Conservation (phyloP, 495 filamentous ascomycete species). For the Xylaria acuta region DNA sequence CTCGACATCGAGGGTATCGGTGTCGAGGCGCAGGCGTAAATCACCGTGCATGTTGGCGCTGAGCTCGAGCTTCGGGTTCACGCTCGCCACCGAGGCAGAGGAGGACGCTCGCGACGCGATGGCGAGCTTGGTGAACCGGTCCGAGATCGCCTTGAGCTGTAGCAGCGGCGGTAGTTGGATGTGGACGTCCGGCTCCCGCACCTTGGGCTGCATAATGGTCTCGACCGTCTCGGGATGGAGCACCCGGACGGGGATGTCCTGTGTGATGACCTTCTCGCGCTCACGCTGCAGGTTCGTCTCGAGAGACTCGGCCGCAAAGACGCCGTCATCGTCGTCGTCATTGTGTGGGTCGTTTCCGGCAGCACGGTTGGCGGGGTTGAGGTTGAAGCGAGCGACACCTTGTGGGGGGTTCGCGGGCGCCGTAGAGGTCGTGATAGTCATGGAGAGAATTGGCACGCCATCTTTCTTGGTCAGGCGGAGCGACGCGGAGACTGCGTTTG, state of each 20-base stretch:
- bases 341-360: slow-evolving; percentile 27
- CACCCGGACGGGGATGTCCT: slow-evolving; percentile 93
- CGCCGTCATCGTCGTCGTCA: slow-evolving; percentile 48
- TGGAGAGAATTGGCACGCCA: slow-evolving; percentile 77
- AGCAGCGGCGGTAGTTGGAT: slow-evolving; percentile 83
- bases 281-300: slow-evolving; percentile 61
- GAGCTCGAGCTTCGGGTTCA: slow-evolving; percentile 70
- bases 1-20: slow-evolving; percentile 80
- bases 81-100: slow-evolving; percentile 28
- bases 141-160: slow-evolving; percentile 88
- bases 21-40: slow-evolving; percentile 73
- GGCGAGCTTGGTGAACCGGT: slow-evolving; percentile 87
- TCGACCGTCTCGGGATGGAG: slow-evolving; percentile 80
- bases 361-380: slow-evolving; percentile 28
- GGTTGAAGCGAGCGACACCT: slow-evolving; percentile 36
- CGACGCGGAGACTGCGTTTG: slow-evolving; percentile 74
- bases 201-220: slow-evolving; percentile 85
- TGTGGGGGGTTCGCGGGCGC: slow-evolving; percentile 42
- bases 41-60: slow-evolving; percentile 92
- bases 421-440: slow-evolving; percentile 78
- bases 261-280: slow-evolving; percentile 88
- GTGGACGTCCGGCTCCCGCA: slow-evolving; percentile 91
- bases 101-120: slow-evolving; percentile 42
- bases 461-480: slow-evolving; percentile 94
- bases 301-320: slow-evolving; percentile 55